Conservation (phyloP, 1,139 yeast genomes). For the Diutina pseudorugosa region DNA sequence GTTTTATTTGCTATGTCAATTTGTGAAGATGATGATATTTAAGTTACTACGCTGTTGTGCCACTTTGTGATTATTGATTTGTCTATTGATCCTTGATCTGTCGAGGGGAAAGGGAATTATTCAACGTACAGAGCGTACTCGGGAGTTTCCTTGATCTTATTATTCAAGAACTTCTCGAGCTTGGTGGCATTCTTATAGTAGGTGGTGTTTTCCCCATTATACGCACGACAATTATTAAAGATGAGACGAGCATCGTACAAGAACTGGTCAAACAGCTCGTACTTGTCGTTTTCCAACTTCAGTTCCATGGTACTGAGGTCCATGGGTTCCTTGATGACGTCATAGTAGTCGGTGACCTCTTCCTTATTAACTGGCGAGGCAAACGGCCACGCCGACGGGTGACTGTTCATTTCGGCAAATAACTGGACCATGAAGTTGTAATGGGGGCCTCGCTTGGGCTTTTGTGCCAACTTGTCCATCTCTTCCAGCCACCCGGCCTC, state of each 20-base stretch:
- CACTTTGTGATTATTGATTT: too few relatives aligned
- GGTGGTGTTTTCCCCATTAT: slow-evolving; percentile 83
- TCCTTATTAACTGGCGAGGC: slow-evolving; percentile 84
- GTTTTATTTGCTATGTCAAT: too few relatives aligned
- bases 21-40: too few relatives aligned
- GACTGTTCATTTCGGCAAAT: slow-evolving; percentile 78
- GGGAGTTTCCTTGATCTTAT: slow-evolving; percentile 72
- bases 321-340: slow-evolving; percentile 98
- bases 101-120: slow-evolving; percentile 5
- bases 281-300: slow-evolving; percentile 83
- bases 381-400: slow-evolving; percentile 99
- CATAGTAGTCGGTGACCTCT: slow-evolving; percentile 94
- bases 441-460: slow-evolving; percentile 92
- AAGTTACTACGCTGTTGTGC: too few relatives aligned
- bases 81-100: background rate
- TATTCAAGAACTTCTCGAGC: slow-evolving; percentile 75
- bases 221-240: slow-evolving; percentile 81
- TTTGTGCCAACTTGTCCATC: slow-evolving; percentile 92
- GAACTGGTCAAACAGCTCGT: slow-evolving; percentile 83
- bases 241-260: slow-evolving; percentile 78
- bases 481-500: slow-evolving; percentile 98
- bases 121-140: slow-evolving; percentile 44
- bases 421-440: slow-evolving; percentile 87
- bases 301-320: slow-evolving; percentile 92
- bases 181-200: slow-evolving; percentile 86